Evolutionary conservation across 164 flowering plant genomes (phyloP), one percentile per base, ranked within the genome.

Genomic region (Houttuynia cordata): DNA sequence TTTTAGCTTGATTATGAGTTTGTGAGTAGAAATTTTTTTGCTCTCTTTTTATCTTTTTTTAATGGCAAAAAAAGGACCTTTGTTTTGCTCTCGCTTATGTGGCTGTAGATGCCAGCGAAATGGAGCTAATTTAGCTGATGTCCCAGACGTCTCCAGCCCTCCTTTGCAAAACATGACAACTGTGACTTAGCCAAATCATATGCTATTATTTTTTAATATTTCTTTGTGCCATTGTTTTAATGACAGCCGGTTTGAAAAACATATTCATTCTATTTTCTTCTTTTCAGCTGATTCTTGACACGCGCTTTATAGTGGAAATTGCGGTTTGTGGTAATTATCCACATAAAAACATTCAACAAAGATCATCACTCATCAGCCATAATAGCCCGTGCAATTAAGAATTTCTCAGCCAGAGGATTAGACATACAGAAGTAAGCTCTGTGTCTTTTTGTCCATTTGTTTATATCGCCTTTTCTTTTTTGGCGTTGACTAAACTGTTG

Each of bases 281-380:
- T 25, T n/a, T n/a, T 70, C 91, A 91, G 97, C 72, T 94, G 54
- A 79, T 91, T 74, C 91, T 94, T 56, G 99, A 94, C 66, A 88
- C 88, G 96, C 96, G 87, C 72, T 94, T 94, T 75, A 83, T 86
- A 23, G 90, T 86, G 58, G 97, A 94, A 71, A 91, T 91, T 65
- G 95, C 97, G 24, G 83, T 86, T 19, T 87, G 73, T 75, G 96
- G 91, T 22, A 91, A 97, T 41, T 88, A 86, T 64, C 89, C 96
- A 57, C 83, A 91, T 13, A 79, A 89, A 56, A 70, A 84, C 49
- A 81, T 94, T 14, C 93, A 81, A 59, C 96, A 91, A 77, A 81
- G 79, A 67, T 85, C 88, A 58, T n/a, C n/a, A n/a, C n/a, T n/a
- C n/a, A n/a, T 82, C 96, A 17, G 85, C 85, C 41, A 84, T 94